phyloP scores from a whole-genome alignment of 2,329 filamentous ascomycete species.

The Sporothrix protearum region DNA sequence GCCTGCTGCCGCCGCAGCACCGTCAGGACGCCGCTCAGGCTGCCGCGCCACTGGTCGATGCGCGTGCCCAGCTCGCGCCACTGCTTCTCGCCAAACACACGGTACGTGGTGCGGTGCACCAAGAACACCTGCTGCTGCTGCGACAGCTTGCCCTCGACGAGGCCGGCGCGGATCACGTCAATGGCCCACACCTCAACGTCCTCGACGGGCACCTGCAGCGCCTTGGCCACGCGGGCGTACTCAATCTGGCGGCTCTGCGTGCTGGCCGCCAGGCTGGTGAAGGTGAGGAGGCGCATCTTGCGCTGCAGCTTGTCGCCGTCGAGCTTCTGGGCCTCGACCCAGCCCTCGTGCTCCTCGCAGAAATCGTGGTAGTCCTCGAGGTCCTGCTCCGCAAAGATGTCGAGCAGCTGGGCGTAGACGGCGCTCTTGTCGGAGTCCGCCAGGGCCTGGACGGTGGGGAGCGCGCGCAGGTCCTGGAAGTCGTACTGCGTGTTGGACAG shows the following conservation, averaged over 20 bases:
- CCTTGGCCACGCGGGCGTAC: constrained; percentile 78
- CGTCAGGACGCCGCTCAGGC: constrained; percentile 71
- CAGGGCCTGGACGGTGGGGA: constrained; percentile 81
- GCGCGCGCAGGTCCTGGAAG: constrained; percentile 77
- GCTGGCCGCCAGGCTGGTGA: constrained; percentile 82
- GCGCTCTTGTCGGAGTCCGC: constrained; percentile 67
- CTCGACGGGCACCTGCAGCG: constrained; percentile 74
- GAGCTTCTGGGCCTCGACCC: constrained; percentile 71
- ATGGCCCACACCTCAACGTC: constrained; percentile 99
- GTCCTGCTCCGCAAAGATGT: constrained; percentile 91
- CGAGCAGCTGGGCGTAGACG: constrained; percentile 84
- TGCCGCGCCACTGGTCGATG: constrained; percentile 85
- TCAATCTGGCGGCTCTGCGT: constrained; percentile 82
- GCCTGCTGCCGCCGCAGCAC: constrained; percentile 79
- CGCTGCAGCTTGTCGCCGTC: constrained; percentile 74
- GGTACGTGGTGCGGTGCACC: constrained; percentile 92
- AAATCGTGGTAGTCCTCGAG: constrained; percentile 96
- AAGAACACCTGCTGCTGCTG: constrained; percentile 91
- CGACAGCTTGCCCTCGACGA: constrained; percentile 94
- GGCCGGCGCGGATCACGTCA: constrained; percentile 90
- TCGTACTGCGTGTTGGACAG: constrained; percentile 57
- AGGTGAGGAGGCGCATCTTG: constrained; percentile 94
- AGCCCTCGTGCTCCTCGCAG: constrained; percentile 83
- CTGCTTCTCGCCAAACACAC: constrained; percentile 96
- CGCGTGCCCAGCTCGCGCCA: constrained; percentile 92